Conservation (phyloP, 225 moss, liverwort and hornwort genomes). For the Polytrichum formosum region DNA sequence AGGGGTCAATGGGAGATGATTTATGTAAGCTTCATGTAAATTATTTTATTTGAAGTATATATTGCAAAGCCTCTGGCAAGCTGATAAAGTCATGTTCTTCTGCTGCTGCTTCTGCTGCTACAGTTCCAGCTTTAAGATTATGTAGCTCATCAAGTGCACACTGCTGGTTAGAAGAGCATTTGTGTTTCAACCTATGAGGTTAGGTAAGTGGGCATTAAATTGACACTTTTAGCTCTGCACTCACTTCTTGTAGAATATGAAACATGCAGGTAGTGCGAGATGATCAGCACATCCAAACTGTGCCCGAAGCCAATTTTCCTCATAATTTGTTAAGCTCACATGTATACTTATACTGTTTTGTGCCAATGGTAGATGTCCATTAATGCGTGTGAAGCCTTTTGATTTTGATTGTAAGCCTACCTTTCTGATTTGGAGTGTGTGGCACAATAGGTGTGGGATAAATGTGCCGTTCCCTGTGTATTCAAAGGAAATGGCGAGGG, state of each 20-base stretch:
- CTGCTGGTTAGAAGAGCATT: too few species aligned
- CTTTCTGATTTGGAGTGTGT: slow-evolving; percentile 6
- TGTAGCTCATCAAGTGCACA: background rate
- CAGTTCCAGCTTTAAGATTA: background rate
- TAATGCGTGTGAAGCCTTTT: background rate
- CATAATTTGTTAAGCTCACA: too few species aligned
- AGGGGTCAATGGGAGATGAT: too few species aligned
- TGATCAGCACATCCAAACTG: too few species aligned
- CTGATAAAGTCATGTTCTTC: too few species aligned
- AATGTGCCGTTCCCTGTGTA: slow-evolving; percentile 70
- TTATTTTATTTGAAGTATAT: background rate
- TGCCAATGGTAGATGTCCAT: background rate
- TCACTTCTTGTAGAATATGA: too few species aligned
- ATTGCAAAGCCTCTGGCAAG: too few species aligned
- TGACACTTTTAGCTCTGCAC: too few species aligned
- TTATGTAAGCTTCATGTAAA: background rate
- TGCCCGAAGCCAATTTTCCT: too few species aligned
- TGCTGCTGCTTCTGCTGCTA: background rate
- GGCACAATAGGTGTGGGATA: slow-evolving; percentile 54
- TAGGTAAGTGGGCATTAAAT: too few species aligned
- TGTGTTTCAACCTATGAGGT: too few species aligned
- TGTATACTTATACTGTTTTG: background rate
- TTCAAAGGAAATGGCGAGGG: slow-evolving; percentile 32
- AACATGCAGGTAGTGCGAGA: too few species aligned
- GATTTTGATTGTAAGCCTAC: slow-evolving; percentile 11